Conservation (phyloP, 2,329 filamentous ascomycete genomes). For the Colletotrichum lindemuthianum region DNA sequence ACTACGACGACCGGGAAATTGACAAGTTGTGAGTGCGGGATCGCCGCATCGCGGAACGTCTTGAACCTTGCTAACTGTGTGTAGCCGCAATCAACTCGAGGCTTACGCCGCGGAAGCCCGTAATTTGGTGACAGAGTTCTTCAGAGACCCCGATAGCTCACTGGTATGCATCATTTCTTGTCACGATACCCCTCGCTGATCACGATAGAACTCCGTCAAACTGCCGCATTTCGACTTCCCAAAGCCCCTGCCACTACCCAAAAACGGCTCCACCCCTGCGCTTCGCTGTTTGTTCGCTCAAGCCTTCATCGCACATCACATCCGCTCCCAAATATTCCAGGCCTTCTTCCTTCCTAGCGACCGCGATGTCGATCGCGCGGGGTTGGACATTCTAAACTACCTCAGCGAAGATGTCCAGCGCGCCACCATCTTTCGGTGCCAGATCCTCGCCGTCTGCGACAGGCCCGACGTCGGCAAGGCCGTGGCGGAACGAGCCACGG, state of each 20-base stretch:
- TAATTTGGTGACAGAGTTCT: slow-evolving; percentile 41
- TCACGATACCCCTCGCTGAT: not conserved
- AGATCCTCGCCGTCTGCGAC: slow-evolving; percentile 40
- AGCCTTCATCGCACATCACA: slow-evolving; percentile 39
- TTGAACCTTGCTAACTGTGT: slow-evolving; percentile 14
- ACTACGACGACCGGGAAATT: slow-evolving; percentile 38
- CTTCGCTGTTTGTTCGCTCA: slow-evolving; percentile 45
- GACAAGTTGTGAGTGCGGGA: slow-evolving; percentile 39
- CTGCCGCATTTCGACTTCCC: slow-evolving; percentile 5
- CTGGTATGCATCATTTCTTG: slow-evolving; percentile 29
- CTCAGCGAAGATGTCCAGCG: slow-evolving; percentile 41
- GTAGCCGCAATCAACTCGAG: slow-evolving; percentile 40
- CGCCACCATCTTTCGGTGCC: slow-evolving; percentile 42
- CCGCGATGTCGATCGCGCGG: slow-evolving; percentile 31
- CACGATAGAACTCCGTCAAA: not conserved
- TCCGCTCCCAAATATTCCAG: slow-evolving; percentile 42
- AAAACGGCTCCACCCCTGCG: slow-evolving; percentile 37
- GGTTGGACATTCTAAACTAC: slow-evolving; percentile 38
- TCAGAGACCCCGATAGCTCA: slow-evolving; percentile 40
- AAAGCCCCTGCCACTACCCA: slow-evolving; percentile 20
- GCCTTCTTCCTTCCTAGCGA: slow-evolving; percentile 42
- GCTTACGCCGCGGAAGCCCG: slow-evolving; percentile 40
- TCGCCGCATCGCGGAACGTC: not conserved
- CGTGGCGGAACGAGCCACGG: slow-evolving; percentile 5
- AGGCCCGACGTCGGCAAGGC: slow-evolving; percentile 5